These are phyloP conservation scores for Entomortierella beljakovae DNA, from an alignment of 192 early-diverging fungal species.

Conservation along the genomic window DNA sequence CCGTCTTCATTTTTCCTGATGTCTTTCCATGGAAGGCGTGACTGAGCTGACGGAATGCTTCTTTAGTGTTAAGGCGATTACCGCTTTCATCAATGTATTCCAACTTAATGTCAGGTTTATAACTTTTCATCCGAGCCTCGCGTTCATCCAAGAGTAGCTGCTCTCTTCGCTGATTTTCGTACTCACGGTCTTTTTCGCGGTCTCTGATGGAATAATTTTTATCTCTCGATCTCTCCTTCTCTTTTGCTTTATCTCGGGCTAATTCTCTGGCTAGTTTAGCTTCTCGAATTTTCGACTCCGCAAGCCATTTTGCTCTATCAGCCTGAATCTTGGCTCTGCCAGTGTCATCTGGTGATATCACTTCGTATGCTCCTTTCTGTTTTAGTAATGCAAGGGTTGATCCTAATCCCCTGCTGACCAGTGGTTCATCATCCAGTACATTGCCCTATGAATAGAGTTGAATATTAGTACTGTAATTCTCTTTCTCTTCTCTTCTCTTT, in stretches of 20 bases:
- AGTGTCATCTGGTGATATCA: slow-evolving; percentile 73
- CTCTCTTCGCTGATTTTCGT: slow-evolving; percentile 67
- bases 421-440: slow-evolving; percentile 78
- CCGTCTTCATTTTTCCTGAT: slow-evolving; percentile 94
- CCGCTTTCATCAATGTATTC: slow-evolving; percentile 95
- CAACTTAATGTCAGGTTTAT: slow-evolving; percentile 90
- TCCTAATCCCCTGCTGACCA: slow-evolving; percentile 82
- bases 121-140: slow-evolving; percentile 89
- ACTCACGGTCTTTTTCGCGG: slow-evolving; percentile 60
- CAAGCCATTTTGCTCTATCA: slow-evolving; percentile 78
- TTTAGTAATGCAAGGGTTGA: slow-evolving; percentile 85
- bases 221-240: slow-evolving; percentile 62
- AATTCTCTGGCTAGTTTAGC: slow-evolving; percentile 67
- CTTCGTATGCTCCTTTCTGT: slow-evolving; percentile 78
- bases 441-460: slow-evolving; percentile 14
- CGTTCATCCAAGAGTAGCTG: slow-evolving; percentile 75
- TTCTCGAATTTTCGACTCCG: slow-evolving; percentile 75
- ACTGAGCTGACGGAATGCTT: slow-evolving; percentile 91
- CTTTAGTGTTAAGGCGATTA: slow-evolving; percentile 82
- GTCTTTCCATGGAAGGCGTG: slow-evolving; percentile 97
- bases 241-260: slow-evolving; percentile 75
- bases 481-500: too few species aligned
- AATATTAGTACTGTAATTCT: too few species aligned
- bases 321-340: slow-evolving; percentile 69
- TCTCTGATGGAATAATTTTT: slow-evolving; percentile 54